Evolutionary conservation across 768 basidiomycete genomes (phyloP).

Genomic region (Mrakia blollopis): DNA sequence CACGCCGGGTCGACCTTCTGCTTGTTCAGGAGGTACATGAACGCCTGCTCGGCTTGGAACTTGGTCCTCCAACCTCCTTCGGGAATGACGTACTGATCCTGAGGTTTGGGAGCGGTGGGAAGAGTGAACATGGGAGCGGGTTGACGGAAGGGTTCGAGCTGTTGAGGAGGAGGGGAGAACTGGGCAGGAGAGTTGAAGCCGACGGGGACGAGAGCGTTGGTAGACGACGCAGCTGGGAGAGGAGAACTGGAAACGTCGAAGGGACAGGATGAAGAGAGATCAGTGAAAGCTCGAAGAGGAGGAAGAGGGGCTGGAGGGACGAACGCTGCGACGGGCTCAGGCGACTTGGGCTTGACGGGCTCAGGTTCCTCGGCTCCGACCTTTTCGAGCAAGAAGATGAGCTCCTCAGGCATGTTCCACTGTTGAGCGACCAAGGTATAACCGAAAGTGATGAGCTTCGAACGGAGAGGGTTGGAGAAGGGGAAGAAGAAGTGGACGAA

Average conservation of each 20-base stretch:
- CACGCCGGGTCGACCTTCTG: slow-evolving; percentile 84
- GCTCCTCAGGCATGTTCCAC: slow-evolving; percentile 96
- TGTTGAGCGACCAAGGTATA: no score
- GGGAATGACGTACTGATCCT: slow-evolving; percentile 57
- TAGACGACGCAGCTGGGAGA: background rate
- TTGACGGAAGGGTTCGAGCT: slow-evolving; percentile 22
- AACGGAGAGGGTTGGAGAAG: background rate
- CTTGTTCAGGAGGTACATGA: slow-evolving; percentile 80
- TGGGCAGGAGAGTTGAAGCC: slow-evolving; percentile 29
- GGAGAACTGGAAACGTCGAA: background rate
- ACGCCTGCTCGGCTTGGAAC: slow-evolving; percentile 91
- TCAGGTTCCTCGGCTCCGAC: slow-evolving; percentile 48
- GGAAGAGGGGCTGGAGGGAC: background rate
- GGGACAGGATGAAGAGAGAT: background rate
- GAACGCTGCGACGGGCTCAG: background rate
- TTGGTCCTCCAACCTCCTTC: slow-evolving; percentile 80
- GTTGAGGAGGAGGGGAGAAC: slow-evolving; percentile 10
- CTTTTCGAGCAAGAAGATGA: slow-evolving; percentile 74
- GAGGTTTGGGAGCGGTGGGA: slow-evolving; percentile 62
- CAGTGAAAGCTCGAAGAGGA: background rate
- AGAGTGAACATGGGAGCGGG: slow-evolving; percentile 67
- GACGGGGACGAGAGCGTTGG: slow-evolving; percentile 7
- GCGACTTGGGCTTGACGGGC: background rate
- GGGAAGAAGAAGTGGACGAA: slow-evolving; percentile 7
- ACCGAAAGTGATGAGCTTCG: background rate